Percentiles rank a stretch among this genome's conserved stretches.
Evolutionary conservation across 2,329 filamentous ascomycete genomes (phyloP).

Genomic region (Penicillium sp.): DNA sequence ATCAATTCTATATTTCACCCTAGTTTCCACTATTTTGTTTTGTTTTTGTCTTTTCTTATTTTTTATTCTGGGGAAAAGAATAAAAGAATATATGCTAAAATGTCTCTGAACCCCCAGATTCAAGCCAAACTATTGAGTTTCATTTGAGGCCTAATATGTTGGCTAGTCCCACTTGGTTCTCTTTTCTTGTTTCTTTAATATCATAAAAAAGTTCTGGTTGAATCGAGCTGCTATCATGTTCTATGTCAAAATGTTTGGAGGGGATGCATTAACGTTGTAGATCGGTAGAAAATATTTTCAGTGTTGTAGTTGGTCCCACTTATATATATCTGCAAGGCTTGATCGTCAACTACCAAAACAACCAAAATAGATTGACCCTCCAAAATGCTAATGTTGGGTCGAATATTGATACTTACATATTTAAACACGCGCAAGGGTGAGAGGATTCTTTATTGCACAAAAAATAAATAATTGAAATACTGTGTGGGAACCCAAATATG

Average conservation of each 20-base stretch:
- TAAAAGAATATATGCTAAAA: not conserved
- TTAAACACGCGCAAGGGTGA: not conserved
- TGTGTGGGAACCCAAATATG: not conserved
- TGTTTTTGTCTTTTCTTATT: not conserved
- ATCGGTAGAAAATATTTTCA: not conserved
- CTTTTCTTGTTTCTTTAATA: not conserved
- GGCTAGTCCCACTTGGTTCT: slow-evolving; percentile 3
- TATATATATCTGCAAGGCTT: slow-evolving; percentile 11
- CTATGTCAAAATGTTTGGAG: too few relatives aligned
- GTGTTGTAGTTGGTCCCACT: not conserved
- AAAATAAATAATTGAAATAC: not conserved
- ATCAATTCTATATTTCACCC: not conserved
- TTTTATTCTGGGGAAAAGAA: too few relatives aligned
- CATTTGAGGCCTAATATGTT: not conserved
- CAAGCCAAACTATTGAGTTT: not conserved
- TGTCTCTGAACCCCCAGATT: not conserved
- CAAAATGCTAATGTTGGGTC: too few relatives aligned
- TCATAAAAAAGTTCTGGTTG: not conserved
- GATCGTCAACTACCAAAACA: not conserved
- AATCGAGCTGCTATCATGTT: not conserved
- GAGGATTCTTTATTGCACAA: not conserved
- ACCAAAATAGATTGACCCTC: not conserved
- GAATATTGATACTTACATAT: not conserved
- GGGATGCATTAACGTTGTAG: not conserved
- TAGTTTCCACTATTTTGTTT: not conserved